Conservation (phyloP, 768 basidiomycete species). For the Antrodiella citrinella region DNA sequence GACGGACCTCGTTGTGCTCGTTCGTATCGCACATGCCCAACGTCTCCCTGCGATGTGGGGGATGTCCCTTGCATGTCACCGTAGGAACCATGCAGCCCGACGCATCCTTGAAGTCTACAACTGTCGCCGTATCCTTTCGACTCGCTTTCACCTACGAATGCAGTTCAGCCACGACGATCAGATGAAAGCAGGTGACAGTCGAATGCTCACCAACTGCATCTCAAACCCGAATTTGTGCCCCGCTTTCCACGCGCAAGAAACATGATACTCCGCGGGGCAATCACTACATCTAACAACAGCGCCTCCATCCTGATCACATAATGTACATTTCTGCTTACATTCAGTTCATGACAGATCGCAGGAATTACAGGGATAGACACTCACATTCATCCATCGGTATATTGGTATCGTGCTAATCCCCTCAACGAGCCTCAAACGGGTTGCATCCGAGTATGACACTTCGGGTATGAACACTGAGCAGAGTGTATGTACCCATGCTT, state of each 20-base stretch:
- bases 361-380: too few relatives aligned
- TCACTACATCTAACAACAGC: constrained; percentile 81
- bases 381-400: constrained; percentile 67
- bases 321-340: constrained; percentile 59
- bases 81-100: constrained; percentile 73
- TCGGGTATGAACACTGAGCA: constrained; percentile 88
- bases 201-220: constrained; percentile 62
- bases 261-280: constrained; percentile 75
- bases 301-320: constrained; percentile 69
- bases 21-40: constrained; percentile 84
- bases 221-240: constrained; percentile 90
- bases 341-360: not conserved
- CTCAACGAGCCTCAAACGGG: constrained; percentile 71
- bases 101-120: constrained; percentile 70
- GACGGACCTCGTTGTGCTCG: constrained; percentile 66
- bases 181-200: not conserved
- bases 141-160: constrained; percentile 62
- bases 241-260: constrained; percentile 83
- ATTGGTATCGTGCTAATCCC: constrained; percentile 69
- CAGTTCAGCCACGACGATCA: not conserved
- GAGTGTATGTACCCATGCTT: constrained; percentile 86
- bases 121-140: constrained; percentile 55
- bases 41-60: constrained; percentile 51
- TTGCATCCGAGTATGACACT: constrained; percentile 71
- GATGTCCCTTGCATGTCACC: constrained; percentile 73